Evolutionary conservation across 495 filamentous ascomycete species (phyloP), one percentile per base, ranked within the genome.

Genomic region (Penicillium robsamsonii): DNA sequence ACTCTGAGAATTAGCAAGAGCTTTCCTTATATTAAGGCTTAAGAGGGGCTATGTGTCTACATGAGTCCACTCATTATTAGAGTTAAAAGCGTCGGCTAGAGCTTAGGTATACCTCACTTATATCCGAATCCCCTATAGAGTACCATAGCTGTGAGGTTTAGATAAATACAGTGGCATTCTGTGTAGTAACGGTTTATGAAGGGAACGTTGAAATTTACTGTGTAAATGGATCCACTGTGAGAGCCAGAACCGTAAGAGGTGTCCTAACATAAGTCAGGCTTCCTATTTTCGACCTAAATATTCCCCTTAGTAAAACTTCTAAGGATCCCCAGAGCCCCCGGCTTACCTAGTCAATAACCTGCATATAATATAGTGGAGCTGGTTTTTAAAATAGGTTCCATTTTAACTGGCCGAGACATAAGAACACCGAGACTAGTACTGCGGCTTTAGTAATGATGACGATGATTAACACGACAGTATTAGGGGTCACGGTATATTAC

Each of bases 381-480:
- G 50, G 43, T 11, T 18, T 43, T 31, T 49, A 37, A 38, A 15
- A 25, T n/a, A 27, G 44, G 17, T 44, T 55, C 57, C 57, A 59
- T 38, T 59, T 59, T 3, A 59, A 40, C 30, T 59, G 57, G 24
- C 57, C 25, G 8, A 59, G 57, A 29, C 57, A 59, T 5, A 51
- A 38, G 1, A 51, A 54, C 5, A 59, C 57, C 18, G 50, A 11
- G 15, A 55, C 27, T 1, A 59, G 37, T 24, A 55, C 11, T 17
- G 51, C 17, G 25, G 50, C 50, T 50, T 59, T 59, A n/a, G 57
- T 25, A 29, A 55, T 33, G 11, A 46, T 50, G 18, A 25, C 13
- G 29, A 59, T 59, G 5, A 55, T 27, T 4, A 51, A 55, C 4
- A 50, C 37, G 12, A 59, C 33, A 11, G 57, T 44, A 25, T 59